Conservation (phyloP, 805 yeast genomes). For the Kodamaea jinghongensis region DNA sequence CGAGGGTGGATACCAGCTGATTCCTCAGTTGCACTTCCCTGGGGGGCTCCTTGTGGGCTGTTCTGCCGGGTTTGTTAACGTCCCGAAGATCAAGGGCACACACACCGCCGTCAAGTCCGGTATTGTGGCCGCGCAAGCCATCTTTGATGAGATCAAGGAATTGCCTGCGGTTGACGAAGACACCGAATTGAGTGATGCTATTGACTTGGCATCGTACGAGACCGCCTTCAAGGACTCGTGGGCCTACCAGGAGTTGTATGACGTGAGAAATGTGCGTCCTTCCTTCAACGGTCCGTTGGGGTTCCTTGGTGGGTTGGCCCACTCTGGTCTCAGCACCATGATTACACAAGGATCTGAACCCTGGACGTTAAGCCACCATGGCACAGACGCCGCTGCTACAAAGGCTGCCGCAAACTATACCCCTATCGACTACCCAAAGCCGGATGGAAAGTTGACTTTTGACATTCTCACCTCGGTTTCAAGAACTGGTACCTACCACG, state of each 20-base stretch:
- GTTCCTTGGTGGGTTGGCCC: constrained; percentile 72
- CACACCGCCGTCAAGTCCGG: constrained; percentile 98
- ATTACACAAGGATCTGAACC: constrained; percentile 78
- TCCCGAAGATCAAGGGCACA: constrained; percentile 95
- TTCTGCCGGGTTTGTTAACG: constrained; percentile 95
- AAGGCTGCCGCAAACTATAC: constrained; percentile 59
- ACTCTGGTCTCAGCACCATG: constrained; percentile 81
- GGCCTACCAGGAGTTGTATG: constrained; percentile 79
- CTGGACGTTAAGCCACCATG: constrained; percentile 74
- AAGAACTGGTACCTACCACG: constrained; percentile 94
- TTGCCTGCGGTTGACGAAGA: constrained; percentile 47
- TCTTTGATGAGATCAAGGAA: constrained; percentile 46
- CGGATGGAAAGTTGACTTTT: constrained; percentile 89
- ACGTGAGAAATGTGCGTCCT: constrained; percentile 89
- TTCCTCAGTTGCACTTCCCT: constrained; percentile 88
- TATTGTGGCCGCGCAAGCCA: constrained; percentile 87
- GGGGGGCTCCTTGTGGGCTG: constrained; percentile 97
- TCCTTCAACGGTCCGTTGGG: constrained; percentile 80
- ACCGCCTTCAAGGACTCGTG: constrained; percentile 69
- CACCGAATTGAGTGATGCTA: constrained; percentile 7
- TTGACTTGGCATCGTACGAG: constrained; percentile 61
- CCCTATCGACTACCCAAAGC: constrained; percentile 89
- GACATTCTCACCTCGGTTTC: constrained; percentile 93
- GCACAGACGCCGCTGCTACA: constrained; percentile 73
- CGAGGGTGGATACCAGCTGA: constrained; percentile 95